Evolutionary conservation across 805 yeast species (phyloP), one percentile per base, ranked within the genome.

Genomic region (Lipomyces orientalis): DNA sequence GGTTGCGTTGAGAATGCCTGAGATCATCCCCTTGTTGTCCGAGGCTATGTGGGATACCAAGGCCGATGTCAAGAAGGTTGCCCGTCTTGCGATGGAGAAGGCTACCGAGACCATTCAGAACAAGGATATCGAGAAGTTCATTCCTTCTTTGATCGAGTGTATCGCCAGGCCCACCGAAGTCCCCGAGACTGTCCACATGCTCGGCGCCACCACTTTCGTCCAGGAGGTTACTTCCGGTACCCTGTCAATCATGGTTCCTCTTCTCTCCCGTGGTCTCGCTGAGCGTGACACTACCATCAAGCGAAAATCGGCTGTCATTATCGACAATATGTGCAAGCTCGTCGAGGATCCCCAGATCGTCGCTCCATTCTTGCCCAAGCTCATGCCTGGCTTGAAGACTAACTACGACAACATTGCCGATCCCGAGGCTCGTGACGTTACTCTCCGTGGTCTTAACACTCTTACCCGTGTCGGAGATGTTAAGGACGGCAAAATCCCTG

Each of bases 1-100:
- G 87, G 86, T 95, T 76, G 97, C 99, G 76, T 87, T 95, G 79
- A 93, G 99, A 88, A 95, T 95, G 98, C 97, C 98, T 79, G 98
- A 95, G 87, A 88, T 95, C 82, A 94, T 95, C 79, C 99, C 99
- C 83, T 95, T 90, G 75, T 86, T 95, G 78, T 95, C 99, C 77
- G 99, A 95, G 87, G 92, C 98, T 78, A 95, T 95, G 98, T 95
- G 99, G 99, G 99, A 95, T 85, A 95, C 99, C 84, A 95, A 95
- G 89, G 86, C 87, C 84, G 98, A 95, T 80, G 99, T 95, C 81
- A 95, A 95, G 90, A 87, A 86, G 76, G 97, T 96, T 81, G 98
- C 99, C 74, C 90, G 95, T 76, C 89, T 88, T 78, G 92, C 98
- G 82, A 93, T 95, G 88, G 87, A 93, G 83, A 91, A 92, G 84